Base-by-base conservation (phyloP, 768 basidiomycete genomes). In the Boletellus ananiceps region DNA sequence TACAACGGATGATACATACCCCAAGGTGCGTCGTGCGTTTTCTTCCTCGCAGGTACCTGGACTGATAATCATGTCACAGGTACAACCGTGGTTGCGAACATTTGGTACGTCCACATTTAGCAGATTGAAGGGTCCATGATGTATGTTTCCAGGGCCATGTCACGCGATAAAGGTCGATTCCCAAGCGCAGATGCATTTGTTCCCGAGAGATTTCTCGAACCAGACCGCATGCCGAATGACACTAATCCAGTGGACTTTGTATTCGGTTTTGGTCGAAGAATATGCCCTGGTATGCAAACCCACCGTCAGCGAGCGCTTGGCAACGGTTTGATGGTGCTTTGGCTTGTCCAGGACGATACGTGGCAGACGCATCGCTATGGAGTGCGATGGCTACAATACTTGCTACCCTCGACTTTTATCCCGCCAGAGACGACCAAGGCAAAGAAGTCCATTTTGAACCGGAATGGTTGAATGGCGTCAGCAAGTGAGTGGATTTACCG, bases 1-100 rank as follows among this genome's bases (percentile, higher is more conserved):
- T 70, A 68, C 46, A 46, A 56, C 8, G 70, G 66, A 0, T 61
- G 59, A 45, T 57, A 52, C 25, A 59, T 71, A 19, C 71, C 71
- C 0, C 61, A 65, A 43, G 66, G 68, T 9, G 5, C 27, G 41
- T 42, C n/a, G 8, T 15, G 19, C n/a, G n/a, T n/a, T n/a, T n/a
- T n/a, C n/a, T n/a, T n/a, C n/a, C n/a, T n/a, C n/a, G n/a, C n/a
- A n/a, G n/a, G n/a, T n/a, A n/a, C n/a, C n/a, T n/a, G n/a, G n/a
- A n/a, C n/a, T n/a, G n/a, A n/a, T n/a, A n/a, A n/a, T n/a, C 27
- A 7, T 4, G n/a, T 25, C 8, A 47, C 46, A 59, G 58, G 54
- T 7, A 19, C 57, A 8, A 48, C 36, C 6, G 37, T 59, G 9
- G 21, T 58, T 15, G 42, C 34, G 15, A 59, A 59, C 31, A 9